Percentiles rank a stretch among this genome's conserved stretches.
Evolutionary conservation across 257 asterid genomes (phyloP).

Genomic region (Ocimum tenuiflorum): DNA sequence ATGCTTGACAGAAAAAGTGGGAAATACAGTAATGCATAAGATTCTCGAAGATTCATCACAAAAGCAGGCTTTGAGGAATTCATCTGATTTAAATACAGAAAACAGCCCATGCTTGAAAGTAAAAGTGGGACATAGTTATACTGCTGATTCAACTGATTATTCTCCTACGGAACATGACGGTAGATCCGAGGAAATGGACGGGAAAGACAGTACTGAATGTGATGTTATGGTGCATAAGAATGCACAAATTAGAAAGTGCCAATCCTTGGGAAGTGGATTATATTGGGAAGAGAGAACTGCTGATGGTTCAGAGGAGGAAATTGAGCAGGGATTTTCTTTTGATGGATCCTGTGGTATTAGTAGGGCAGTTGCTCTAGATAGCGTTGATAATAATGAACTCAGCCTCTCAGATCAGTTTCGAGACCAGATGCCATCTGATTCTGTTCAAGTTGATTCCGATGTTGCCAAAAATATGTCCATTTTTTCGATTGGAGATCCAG

Average conservation of each 20-base stretch:
- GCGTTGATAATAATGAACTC: constrained; percentile 29
- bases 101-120: constrained; percentile 17
- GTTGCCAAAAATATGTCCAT: constrained; percentile 39
- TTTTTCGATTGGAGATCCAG: constrained; percentile 45
- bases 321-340: constrained; percentile 40
- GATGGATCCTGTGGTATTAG: constrained; percentile 43
- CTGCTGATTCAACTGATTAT: constrained; percentile 37
- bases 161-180: constrained; percentile 44
- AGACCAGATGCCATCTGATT: constrained; percentile 46
- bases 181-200: constrained; percentile 52
- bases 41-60: constrained; percentile 25
- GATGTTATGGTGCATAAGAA: constrained; percentile 25
- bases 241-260: constrained; percentile 46
- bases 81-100: constrained; percentile 23
- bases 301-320: constrained; percentile 52
- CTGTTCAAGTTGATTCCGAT: constrained; percentile 50
- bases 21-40: constrained; percentile 59
- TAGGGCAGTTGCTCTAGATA: constrained; percentile 30
- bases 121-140: constrained; percentile 22
- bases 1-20: constrained; percentile 14
- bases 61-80: constrained; percentile 10
- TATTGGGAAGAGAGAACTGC: constrained; percentile 50
- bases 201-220: constrained; percentile 36
- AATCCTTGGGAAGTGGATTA: constrained; percentile 60
- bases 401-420: constrained; percentile 37